A percentile compares a stretch with the other conserved stretches of the same genome.
These are phyloP conservation scores for Anisodus acutangulus DNA, from an alignment of 257 asterid genomes.

Conservation along the genomic window DNA sequence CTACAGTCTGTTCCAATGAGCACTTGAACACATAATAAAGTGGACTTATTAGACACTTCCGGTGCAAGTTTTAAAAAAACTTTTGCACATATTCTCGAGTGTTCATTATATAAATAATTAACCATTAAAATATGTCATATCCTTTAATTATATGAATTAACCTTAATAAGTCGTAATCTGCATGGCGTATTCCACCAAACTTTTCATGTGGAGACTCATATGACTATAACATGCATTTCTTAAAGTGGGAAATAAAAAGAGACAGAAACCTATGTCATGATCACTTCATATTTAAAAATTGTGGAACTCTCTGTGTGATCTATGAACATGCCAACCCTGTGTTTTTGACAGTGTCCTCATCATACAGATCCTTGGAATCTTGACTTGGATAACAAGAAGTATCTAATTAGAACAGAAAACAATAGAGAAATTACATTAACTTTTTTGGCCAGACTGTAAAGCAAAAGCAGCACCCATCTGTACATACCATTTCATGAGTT, in stretches of 20 bases:
- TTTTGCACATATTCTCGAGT: background rate
- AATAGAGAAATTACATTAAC: background rate
- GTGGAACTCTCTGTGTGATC: background rate
- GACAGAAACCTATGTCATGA: background rate
- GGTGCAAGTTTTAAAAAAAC: too few relatives aligned
- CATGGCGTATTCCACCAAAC: background rate
- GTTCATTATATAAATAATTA: too few relatives aligned
- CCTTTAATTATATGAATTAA: too few relatives aligned
- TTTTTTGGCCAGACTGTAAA: constrained; percentile 27
- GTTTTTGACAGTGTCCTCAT: constrained; percentile 16
- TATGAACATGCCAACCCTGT: constrained; percentile 22
- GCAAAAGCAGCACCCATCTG: constrained; percentile 28
- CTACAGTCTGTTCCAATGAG: too few relatives aligned
- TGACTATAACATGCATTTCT: background rate
- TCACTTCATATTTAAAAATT: background rate
- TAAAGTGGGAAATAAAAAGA: background rate
- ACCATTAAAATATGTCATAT: too few relatives aligned
- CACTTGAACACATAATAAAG: too few relatives aligned
- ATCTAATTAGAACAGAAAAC: constrained; percentile 18
- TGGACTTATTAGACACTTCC: too few relatives aligned
- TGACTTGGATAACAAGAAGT: constrained; percentile 29
- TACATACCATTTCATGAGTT: constrained; percentile 26
- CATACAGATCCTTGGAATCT: constrained; percentile 27
- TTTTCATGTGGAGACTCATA: background rate
- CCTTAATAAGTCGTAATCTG: background rate